A percentile compares a stretch with the other conserved stretches of the same genome.
phyloP scores from a whole-genome alignment of 2,329 filamentous ascomycete species.

The Pseudocercospora fijiensis region DNA sequence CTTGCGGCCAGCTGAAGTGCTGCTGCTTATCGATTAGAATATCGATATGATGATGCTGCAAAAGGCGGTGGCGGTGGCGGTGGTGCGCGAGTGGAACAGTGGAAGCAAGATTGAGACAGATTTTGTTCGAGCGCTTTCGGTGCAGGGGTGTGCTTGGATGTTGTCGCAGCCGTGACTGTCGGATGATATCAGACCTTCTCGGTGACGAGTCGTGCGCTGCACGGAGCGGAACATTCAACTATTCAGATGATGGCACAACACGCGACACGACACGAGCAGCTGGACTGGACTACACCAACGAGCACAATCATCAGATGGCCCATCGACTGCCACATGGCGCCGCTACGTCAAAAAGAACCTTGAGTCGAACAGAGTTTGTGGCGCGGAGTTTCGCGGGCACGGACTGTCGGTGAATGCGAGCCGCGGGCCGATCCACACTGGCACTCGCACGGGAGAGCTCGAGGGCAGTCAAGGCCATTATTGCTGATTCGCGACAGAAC shows the following conservation, averaged over 20 bases:
- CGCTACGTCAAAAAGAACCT: neutral
- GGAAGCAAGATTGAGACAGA: neutral
- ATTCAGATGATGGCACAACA: slow-evolving; percentile 1
- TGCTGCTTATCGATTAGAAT: too few species aligned
- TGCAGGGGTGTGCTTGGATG: slow-evolving; percentile 4
- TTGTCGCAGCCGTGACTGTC: slow-evolving; percentile 4
- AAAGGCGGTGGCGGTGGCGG: neutral
- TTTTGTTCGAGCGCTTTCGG: slow-evolving; percentile 4
- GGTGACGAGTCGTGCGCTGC: neutral
- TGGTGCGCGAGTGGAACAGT: neutral
- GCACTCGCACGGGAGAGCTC: slow-evolving; percentile 1
- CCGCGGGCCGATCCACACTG: neutral
- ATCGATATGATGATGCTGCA: too few species aligned
- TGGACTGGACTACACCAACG: neutral
- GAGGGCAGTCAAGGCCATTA: neutral
- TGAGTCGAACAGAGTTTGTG: neutral
- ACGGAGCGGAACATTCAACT: neutral
- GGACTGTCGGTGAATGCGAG: neutral
- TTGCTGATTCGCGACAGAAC: neutral
- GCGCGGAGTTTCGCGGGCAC: neutral
- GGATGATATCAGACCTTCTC: slow-evolving; percentile 4
- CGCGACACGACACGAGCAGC: neutral
- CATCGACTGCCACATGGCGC: slow-evolving; percentile 2
- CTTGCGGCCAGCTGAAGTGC: neutral
- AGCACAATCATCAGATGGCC: neutral